These are phyloP conservation scores for Kalaharituber pfeilii DNA, from an alignment of 2,329 filamentous ascomycete genomes.

Conservation along the genomic window DNA sequence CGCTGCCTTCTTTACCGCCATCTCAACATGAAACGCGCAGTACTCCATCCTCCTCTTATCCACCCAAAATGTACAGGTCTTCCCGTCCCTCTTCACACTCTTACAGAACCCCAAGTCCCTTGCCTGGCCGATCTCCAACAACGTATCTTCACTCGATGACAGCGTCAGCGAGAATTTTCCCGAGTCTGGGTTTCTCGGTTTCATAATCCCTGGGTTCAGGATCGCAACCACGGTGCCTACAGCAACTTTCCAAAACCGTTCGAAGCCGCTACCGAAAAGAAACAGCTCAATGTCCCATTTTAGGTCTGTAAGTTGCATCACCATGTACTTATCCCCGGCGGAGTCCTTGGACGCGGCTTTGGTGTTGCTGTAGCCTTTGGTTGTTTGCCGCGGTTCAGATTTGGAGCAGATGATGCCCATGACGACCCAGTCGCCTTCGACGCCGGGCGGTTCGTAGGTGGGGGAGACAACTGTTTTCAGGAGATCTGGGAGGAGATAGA, in stretches of 20 bases:
- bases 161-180: slow-evolving; percentile 75
- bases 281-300: slow-evolving; percentile 84
- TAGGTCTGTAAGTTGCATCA: slow-evolving; percentile 69
- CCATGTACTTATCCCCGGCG: slow-evolving; percentile 72
- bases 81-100: slow-evolving; percentile 65
- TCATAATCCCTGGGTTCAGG: slow-evolving; percentile 80
- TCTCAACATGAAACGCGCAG: slow-evolving; percentile 83
- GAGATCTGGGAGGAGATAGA: slow-evolving; percentile 62
- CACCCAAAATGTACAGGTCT: slow-evolving; percentile 65
- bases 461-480: slow-evolving; percentile 62
- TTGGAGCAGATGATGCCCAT: slow-evolving; percentile 79
- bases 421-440: slow-evolving; percentile 77
- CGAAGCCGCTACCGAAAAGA: slow-evolving; percentile 78
- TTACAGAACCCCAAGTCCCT: slow-evolving; percentile 83
- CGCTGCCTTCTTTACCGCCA: slow-evolving; percentile 55
- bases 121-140: slow-evolving; percentile 73
- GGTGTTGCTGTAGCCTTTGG: slow-evolving; percentile 33
- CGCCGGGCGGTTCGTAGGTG: slow-evolving; percentile 54
- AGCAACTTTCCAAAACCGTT: slow-evolving; percentile 83
- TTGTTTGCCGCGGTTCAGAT: slow-evolving; percentile 54
- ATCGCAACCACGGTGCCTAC: slow-evolving; percentile 84
- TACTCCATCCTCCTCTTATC: slow-evolving; percentile 75
- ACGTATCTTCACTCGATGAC: slow-evolving; percentile 52
- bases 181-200: slow-evolving; percentile 55
- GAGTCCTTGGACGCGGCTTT: slow-evolving; percentile 30